phyloP scores from a whole-genome alignment of 2,329 filamentous ascomycete species.

The Aureobasidium musti region DNA sequence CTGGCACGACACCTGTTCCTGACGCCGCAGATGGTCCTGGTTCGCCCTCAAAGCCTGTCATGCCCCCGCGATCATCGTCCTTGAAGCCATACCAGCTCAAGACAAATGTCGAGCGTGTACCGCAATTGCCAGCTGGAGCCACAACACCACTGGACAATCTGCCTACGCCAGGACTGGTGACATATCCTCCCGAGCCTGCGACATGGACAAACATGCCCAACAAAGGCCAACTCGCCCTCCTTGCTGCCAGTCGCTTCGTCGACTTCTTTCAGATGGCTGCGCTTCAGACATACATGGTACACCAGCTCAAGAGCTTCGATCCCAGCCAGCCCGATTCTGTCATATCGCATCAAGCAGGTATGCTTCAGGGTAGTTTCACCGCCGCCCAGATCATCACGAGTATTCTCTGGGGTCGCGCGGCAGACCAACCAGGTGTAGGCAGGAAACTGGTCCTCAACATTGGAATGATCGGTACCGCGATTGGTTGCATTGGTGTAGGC shows the following conservation, averaged over 20 bases:
- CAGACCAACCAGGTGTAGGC: conserved; percentile 49
- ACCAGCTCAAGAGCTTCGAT: conserved; percentile 48
- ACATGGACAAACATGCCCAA: conserved; percentile 48
- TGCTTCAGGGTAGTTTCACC: conserved; percentile 47
- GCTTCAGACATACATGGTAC: conserved; percentile 49
- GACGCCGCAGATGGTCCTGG: background rate
- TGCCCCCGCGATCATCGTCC: conserved; percentile 16
- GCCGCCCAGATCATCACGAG: conserved; percentile 48
- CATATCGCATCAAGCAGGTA: conserved; percentile 48
- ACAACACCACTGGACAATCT: conserved; percentile 15
- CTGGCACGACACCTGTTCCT: conserved; percentile 16
- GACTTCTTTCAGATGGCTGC: conserved; percentile 51
- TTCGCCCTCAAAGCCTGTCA: conserved; percentile 8
- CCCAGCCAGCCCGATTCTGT: conserved; percentile 50
- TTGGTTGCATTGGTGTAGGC: conserved; percentile 45
- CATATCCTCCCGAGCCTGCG: conserved; percentile 34
- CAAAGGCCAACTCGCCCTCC: conserved; percentile 46
- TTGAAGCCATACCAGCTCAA: conserved; percentile 18
- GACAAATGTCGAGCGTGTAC: background rate
- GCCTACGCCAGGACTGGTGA: conserved; percentile 26
- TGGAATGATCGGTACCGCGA: conserved; percentile 44
- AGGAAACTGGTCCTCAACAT: conserved; percentile 46
- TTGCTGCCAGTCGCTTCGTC: conserved; percentile 46
- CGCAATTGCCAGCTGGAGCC: conserved; percentile 13
- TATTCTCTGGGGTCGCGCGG: conserved; percentile 47